Evolutionary conservation across 2,329 filamentous ascomycete species (phyloP).

Genomic region (Reticulascus tulasneorum): DNA sequence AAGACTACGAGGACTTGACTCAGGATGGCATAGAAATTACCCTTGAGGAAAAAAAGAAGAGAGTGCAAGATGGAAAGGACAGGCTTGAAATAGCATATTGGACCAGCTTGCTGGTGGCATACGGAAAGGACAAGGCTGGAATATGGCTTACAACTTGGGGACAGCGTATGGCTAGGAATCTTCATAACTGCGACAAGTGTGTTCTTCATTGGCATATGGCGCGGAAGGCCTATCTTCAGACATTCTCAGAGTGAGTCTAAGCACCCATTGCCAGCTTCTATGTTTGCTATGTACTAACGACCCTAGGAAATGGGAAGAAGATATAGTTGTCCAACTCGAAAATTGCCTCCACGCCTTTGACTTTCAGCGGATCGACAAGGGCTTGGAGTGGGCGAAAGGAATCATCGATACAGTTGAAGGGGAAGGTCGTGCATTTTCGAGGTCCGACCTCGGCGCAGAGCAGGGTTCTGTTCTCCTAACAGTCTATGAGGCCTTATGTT

Average conservation of each 20-base stretch:
- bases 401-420: slow-evolving; percentile 51
- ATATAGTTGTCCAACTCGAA: slow-evolving; percentile 47
- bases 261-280: neutral
- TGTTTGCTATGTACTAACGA: slow-evolving; percentile 18
- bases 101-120: slow-evolving; percentile 66
- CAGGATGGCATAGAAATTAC: slow-evolving; percentile 32
- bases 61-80: slow-evolving; percentile 50
- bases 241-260: slow-evolving; percentile 53
- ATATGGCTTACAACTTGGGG: slow-evolving; percentile 58
- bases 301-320: slow-evolving; percentile 43
- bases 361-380: slow-evolving; percentile 56
- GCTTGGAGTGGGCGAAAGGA: slow-evolving; percentile 52
- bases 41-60: slow-evolving; percentile 43
- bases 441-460: slow-evolving; percentile 40
- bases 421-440: slow-evolving; percentile 41
- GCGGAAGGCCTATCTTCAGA: slow-evolving; percentile 58
- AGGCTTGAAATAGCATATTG: slow-evolving; percentile 62
- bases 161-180: slow-evolving; percentile 49
- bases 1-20: slow-evolving; percentile 59
- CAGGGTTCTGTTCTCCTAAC: slow-evolving; percentile 65
- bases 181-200: slow-evolving; percentile 65
- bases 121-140: slow-evolving; percentile 56
- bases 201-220: slow-evolving; percentile 71
- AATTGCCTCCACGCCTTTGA: slow-evolving; percentile 57
- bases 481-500: slow-evolving; percentile 86